Evolutionary conservation across 371 early-diverging fungal genomes (phyloP).

Genomic region (Entomophthora muscae): DNA sequence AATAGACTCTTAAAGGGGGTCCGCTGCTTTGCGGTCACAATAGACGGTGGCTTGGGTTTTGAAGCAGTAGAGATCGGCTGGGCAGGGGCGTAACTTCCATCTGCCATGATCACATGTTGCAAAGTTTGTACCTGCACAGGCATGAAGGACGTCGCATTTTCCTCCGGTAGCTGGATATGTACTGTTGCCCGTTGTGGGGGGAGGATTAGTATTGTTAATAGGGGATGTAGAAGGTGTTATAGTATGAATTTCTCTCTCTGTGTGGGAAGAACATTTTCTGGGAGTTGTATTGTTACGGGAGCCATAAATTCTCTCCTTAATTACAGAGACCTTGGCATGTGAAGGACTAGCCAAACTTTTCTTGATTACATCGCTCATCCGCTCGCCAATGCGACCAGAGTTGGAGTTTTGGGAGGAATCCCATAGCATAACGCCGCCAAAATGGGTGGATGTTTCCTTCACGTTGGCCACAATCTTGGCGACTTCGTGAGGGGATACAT

Average conservation of each 20-base stretch:
- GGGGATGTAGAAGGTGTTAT: not conserved
- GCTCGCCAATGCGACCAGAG: not conserved
- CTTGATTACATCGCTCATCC: not conserved
- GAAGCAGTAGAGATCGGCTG: not conserved
- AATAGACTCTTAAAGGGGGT: too few relatives aligned
- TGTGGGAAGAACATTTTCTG: too few relatives aligned
- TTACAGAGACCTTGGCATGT: too few relatives aligned
- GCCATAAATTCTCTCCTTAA: too few relatives aligned
- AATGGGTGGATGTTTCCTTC: constrained; percentile 17
- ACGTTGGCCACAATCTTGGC: constrained; percentile 19
- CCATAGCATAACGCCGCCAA: constrained; percentile 53
- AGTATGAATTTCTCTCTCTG: too few relatives aligned
- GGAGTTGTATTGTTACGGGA: not conserved
- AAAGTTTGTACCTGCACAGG: not conserved
- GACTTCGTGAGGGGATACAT: constrained; percentile 20
- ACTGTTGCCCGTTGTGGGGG: not conserved
- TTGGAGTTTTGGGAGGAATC: constrained; percentile 19
- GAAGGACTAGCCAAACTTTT: not conserved
- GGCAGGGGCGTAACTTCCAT: constrained; percentile 6
- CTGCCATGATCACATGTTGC: constrained; percentile 4
- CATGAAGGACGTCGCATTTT: not conserved
- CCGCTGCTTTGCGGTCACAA: not conserved
- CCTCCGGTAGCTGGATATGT: constrained; percentile 1
- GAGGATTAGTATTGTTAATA: not conserved
- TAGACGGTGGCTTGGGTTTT: not conserved